phyloP scores from a whole-genome alignment of 1,284 basidiomycete species.

The Exsudoporus floridanus region DNA sequence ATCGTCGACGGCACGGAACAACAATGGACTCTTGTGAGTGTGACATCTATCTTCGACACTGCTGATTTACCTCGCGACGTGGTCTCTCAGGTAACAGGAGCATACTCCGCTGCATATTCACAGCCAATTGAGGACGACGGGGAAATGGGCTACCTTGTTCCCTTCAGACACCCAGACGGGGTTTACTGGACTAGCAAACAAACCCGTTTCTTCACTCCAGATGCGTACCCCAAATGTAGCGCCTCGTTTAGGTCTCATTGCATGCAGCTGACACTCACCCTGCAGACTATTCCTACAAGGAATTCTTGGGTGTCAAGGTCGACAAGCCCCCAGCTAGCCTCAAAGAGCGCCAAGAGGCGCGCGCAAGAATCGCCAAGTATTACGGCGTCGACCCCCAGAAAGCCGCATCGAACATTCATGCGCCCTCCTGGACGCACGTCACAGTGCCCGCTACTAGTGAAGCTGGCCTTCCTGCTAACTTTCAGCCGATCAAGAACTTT shows the following conservation, averaged over 20 bases:
- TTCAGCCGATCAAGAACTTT: constrained; percentile 19
- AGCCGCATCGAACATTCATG: background rate
- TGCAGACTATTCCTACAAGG: constrained; percentile 27
- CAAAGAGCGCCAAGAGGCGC: constrained; percentile 21
- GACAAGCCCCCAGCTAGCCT: constrained; percentile 10
- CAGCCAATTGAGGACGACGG: constrained; percentile 22
- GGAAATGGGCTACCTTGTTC: constrained; percentile 17
- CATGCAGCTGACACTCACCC: background rate
- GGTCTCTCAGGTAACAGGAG: constrained; percentile 16
- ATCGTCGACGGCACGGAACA: constrained; percentile 4
- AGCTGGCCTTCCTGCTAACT: constrained; percentile 12
- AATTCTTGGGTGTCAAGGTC: constrained; percentile 28
- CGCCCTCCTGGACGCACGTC: constrained; percentile 18
- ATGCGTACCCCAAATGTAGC: constrained; percentile 22
- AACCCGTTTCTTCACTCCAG: constrained; percentile 20
- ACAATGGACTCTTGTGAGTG: constrained; percentile 24
- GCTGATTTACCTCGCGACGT: background rate
- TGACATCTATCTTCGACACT: background rate
- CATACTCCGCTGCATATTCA: constrained; percentile 21
- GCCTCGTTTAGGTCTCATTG: background rate
- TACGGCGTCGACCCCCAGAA: constrained; percentile 22
- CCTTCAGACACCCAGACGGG: constrained; percentile 25
- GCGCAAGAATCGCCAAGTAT: constrained; percentile 20
- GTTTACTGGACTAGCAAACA: constrained; percentile 26
- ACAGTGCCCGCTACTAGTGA: constrained; percentile 10